These are phyloP conservation scores for Irpex sp. DNA, from an alignment of 1,284 basidiomycete species.

Conservation along the genomic window DNA sequence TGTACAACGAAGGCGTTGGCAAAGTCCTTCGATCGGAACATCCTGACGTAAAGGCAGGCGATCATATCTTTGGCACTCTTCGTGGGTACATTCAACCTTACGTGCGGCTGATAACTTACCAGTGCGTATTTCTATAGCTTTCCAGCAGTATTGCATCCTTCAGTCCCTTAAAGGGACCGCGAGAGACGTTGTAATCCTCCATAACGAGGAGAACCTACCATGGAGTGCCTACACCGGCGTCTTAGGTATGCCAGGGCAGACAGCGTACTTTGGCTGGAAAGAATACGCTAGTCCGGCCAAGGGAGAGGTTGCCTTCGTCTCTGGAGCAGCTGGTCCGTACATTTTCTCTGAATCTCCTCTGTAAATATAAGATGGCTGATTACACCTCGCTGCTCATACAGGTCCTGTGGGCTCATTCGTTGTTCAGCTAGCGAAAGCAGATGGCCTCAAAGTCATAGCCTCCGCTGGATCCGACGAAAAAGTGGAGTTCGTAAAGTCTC, in stretches of 20 bases:
- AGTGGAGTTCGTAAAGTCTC: not conserved
- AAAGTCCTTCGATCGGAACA: slow-evolving; percentile 42
- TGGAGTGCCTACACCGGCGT: slow-evolving; percentile 31
- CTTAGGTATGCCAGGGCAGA: slow-evolving; percentile 25
- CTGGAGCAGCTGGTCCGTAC: slow-evolving; percentile 7
- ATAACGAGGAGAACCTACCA: slow-evolving; percentile 24
- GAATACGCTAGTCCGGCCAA: slow-evolving; percentile 13
- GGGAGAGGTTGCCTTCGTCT: slow-evolving; percentile 11
- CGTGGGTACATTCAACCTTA: slow-evolving; percentile 14
- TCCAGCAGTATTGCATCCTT: slow-evolving; percentile 14
- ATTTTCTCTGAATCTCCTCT: not conserved
- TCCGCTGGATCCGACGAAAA: slow-evolving; percentile 69
- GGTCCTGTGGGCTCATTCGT: slow-evolving; percentile 12
- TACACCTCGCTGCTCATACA: not conserved
- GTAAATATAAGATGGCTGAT: too few species aligned
- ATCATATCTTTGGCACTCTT: slow-evolving; percentile 36
- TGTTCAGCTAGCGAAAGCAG: slow-evolving; percentile 11
- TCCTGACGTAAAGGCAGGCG: slow-evolving; percentile 32
- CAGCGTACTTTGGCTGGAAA: slow-evolving; percentile 15
- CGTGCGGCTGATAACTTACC: not conserved
- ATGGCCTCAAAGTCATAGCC: slow-evolving; percentile 53
- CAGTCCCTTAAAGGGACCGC: not conserved
- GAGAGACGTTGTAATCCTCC: slow-evolving; percentile 13
- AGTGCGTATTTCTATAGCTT: slow-evolving; percentile 3
- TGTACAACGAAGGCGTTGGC: slow-evolving; percentile 30